Conservation (phyloP, 2,329 filamentous ascomycete genomes). For the Rutstroemia sp. region DNA sequence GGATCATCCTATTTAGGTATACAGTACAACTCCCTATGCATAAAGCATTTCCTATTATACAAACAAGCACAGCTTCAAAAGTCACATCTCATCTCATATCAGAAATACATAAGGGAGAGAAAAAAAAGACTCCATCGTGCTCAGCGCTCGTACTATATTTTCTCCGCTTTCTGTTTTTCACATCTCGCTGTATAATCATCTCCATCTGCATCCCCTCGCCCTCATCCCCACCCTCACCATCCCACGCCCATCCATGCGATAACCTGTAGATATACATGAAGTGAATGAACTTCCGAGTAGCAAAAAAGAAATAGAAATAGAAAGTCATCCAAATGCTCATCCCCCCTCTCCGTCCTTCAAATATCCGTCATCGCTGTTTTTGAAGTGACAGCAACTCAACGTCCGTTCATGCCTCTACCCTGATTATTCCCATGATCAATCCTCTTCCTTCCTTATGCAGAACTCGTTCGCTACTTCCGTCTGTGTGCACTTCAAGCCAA, state of each 20-base stretch:
- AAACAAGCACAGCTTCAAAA: too few species aligned
- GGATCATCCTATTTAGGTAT: too few species aligned
- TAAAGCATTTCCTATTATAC: too few species aligned
- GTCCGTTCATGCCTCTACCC: neutral
- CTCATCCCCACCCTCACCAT: neutral
- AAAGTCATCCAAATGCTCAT: too few species aligned
- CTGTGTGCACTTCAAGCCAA: neutral
- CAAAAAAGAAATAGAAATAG: neutral
- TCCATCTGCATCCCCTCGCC: too few species aligned
- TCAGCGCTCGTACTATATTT: neutral
- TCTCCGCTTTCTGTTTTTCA: neutral
- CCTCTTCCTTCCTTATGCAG: neutral
- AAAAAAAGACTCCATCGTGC: neutral
- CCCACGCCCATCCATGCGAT: slow-evolving; percentile 1
- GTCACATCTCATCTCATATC: neutral
- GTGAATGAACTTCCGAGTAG: neutral
- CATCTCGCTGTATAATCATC: neutral
- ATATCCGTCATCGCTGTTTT: neutral
- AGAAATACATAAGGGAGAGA: neutral
- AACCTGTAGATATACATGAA: slow-evolving; percentile 5
- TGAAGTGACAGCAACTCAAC: neutral
- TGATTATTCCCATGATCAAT: neutral
- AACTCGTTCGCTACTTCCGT: neutral
- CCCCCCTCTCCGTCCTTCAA: neutral
- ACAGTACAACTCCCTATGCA: too few species aligned